Conservation (phyloP, 1,284 basidiomycete species). For the Pterulicium gracile region DNA sequence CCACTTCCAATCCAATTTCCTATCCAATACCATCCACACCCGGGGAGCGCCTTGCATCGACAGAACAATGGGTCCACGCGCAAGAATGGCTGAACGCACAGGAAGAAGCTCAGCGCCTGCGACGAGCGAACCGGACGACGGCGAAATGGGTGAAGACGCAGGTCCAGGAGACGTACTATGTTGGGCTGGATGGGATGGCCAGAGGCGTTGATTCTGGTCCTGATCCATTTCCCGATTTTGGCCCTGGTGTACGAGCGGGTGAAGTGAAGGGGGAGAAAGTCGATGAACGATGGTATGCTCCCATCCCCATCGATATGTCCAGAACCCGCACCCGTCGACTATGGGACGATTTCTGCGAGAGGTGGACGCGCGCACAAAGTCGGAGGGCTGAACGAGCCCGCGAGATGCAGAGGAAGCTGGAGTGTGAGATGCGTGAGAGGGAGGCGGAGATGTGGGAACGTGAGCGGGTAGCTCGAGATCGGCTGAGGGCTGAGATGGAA, state of each 20-base stretch:
- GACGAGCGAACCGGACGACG: neutral
- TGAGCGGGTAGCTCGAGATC: neutral
- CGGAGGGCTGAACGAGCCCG: neutral
- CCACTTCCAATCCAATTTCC: no score
- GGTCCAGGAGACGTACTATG: neutral
- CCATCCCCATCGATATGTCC: neutral
- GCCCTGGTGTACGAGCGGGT: neutral
- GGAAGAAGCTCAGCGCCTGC: neutral
- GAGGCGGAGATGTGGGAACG: neutral
- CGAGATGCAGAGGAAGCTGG: neutral
- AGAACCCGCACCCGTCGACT: neutral
- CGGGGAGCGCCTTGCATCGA: neutral
- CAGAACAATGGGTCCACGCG: neutral
- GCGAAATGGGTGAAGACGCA: neutral
- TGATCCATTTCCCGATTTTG: no score
- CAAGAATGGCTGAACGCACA: no score
- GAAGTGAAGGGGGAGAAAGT: neutral
- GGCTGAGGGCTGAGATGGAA: neutral
- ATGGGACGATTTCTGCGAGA: neutral
- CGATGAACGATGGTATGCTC: neutral
- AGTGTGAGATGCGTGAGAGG: neutral
- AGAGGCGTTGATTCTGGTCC: no score
- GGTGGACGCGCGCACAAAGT: neutral
- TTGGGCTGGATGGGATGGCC: no score
- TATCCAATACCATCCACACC: no score